Percentiles rank a stretch among this genome's conserved stretches.
phyloP scores from a whole-genome alignment of 208 protist species.

The Leishmania tropica region DNA sequence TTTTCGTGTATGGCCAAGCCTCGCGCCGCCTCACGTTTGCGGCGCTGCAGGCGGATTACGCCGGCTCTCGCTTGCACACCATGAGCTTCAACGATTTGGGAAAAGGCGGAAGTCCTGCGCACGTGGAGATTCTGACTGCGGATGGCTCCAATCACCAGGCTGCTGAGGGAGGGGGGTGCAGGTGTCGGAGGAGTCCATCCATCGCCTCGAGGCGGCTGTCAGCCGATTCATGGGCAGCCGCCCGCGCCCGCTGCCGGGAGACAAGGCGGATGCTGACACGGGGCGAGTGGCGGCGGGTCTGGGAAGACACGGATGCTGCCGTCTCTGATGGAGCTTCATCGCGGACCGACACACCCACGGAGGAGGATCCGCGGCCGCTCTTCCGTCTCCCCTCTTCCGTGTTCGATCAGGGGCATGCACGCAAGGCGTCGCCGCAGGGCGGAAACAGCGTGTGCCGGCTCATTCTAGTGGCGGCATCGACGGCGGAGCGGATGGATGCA shows the following conservation, averaged over 20 bases:
- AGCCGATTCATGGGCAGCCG: too few relatives aligned
- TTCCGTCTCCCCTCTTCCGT: background rate
- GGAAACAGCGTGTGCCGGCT: background rate
- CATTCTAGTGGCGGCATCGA: background rate
- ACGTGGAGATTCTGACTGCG: background rate
- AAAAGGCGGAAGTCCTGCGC: background rate
- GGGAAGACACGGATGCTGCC: background rate
- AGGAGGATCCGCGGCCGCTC: background rate
- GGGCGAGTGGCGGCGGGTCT: background rate
- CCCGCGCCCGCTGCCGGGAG: background rate
- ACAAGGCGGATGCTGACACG: background rate
- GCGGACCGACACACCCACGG: background rate
- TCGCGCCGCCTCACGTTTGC: background rate
- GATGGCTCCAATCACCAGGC: background rate
- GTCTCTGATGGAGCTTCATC: background rate
- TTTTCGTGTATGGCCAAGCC: background rate
- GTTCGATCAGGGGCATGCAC: background rate
- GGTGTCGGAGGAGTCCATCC: background rate
- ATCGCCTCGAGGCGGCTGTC: too few relatives aligned
- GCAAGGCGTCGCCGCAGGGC: background rate
- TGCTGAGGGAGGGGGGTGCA: background rate
- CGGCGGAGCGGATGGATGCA: background rate
- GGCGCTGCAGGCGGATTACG: background rate
- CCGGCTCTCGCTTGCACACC: background rate
- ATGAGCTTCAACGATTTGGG: background rate